A percentile compares a stretch with the other conserved stretches of the same genome.
Evolutionary conservation across 148 eudicot species (phyloP).

Genomic region (Chenopodium suecicum): DNA sequence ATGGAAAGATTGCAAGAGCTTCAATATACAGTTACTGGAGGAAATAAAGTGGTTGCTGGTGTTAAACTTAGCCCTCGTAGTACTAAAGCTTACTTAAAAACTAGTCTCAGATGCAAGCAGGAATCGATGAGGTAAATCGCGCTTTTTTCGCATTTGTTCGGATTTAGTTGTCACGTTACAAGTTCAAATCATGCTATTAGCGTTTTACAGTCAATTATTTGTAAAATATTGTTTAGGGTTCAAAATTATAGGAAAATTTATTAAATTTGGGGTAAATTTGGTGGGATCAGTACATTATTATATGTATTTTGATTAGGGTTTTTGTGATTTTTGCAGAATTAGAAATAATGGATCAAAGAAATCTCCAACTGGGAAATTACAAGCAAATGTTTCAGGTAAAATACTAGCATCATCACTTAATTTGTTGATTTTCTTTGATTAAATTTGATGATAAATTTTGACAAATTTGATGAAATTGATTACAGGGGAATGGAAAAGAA

Average conservation of each 20-base stretch:
- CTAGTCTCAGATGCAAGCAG: conserved; percentile 79
- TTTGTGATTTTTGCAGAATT: conserved; percentile 37
- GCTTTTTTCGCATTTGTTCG: neutral
- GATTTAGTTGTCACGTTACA: neutral
- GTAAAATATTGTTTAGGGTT: neutral
- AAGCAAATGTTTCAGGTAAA: conserved; percentile 48
- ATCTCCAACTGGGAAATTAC: conserved; percentile 77
- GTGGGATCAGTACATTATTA: neutral
- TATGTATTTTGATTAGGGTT: neutral
- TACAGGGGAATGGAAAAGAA: conserved; percentile 79
- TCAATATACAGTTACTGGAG: conserved; percentile 79
- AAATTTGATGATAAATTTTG: neutral
- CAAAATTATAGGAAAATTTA: neutral
- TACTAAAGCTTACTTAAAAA: conserved; percentile 54
- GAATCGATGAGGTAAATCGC: conserved; percentile 56
- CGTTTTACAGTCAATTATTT: neutral
- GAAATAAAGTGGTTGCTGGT: conserved; percentile 56
- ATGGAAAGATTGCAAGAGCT: conserved; percentile 90
- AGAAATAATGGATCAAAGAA: conserved; percentile 47
- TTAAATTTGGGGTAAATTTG: neutral
- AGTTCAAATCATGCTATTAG: neutral
- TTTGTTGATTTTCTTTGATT: conserved; percentile 2
- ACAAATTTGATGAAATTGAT: neutral
- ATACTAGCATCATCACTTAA: neutral
- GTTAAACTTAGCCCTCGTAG: conserved; percentile 70